These are phyloP conservation scores for Entomophthora muscae DNA, from an alignment of 371 early-diverging fungal species.

Conservation along the genomic window DNA sequence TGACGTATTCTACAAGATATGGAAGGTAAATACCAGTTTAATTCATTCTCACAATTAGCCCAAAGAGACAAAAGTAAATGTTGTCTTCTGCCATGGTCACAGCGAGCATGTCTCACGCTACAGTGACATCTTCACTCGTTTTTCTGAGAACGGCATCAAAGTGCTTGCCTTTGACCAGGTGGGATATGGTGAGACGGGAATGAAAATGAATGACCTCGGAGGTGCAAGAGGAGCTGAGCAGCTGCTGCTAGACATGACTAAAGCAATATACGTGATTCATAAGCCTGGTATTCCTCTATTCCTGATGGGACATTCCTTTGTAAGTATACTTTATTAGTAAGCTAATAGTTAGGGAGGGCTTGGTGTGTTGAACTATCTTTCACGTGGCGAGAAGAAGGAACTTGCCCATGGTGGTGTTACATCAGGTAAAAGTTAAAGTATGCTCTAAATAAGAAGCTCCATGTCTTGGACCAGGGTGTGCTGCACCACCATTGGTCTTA, in stretches of 20 bases:
- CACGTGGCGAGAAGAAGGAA: constrained; percentile 15
- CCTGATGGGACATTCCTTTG: constrained; percentile 45
- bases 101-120: constrained; percentile 43
- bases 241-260: constrained; percentile 27
- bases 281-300: constrained; percentile 25
- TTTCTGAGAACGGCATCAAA: constrained; percentile 31
- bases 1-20: too few relatives aligned
- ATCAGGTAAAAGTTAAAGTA: constrained; percentile 12
- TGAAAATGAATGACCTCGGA: constrained; percentile 26
- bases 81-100: constrained; percentile 45
- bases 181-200: constrained; percentile 40
- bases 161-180: constrained; percentile 39
- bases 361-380: constrained; percentile 28
- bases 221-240: constrained; percentile 26
- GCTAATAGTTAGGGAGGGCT: constrained; percentile 33
- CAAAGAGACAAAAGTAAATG: too few relatives aligned
- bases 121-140: constrained; percentile 25
- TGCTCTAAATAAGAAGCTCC: background rate
- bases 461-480: background rate
- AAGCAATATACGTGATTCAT: constrained; percentile 22
- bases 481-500: background rate
- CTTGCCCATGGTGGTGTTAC: constrained; percentile 27
- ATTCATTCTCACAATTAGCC: too few relatives aligned
- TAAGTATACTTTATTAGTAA: constrained; percentile 15
- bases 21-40: too few relatives aligned